Base-by-base conservation (phyloP, 2,329 filamentous ascomycete genomes). In the Aspergillus amoenus region DNA sequence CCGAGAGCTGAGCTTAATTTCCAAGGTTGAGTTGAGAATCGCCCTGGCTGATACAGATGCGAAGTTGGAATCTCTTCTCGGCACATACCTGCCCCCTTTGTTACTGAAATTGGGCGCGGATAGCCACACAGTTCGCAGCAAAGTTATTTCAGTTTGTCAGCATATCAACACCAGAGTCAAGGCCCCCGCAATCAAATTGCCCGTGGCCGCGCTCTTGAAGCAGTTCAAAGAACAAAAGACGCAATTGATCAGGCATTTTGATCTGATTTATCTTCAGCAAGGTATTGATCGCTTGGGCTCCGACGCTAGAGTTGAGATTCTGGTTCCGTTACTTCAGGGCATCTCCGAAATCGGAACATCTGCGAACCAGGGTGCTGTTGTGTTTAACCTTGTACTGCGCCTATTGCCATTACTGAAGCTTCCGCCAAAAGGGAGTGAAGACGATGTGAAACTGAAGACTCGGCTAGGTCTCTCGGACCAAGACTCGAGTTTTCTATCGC, bases 221-320 rank as follows among this genome's bases (percentile, higher is more conserved):
- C 94, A 97, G 72, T 97, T 96, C 81, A 96, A 95, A 73, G 85
- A 90, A 21, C 85, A 85, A 39, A 81, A 86, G 40, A 88, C 87
- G 12, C 79, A 87, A 1, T 81, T 97, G 39, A 85, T 99, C 62
- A 88, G 91, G 61, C 90, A 96, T 70, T 89, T 97, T 65, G 93
- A 97, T 74, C 79, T 97, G 41, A 82, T 89, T 17, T 96, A 96
- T 70, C 89, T 97, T 39, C 90, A 95, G 68, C 91, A 96, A 70
- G 94, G 93, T 40, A 79, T 90, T 44, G 82, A 82, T 51, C 81
- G 87, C 49, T 73, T 90, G 18, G 79, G 81, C 2, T 72, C 81
- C 11, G 72, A 76, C 52, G 88, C 93, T 42, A 84, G 91, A 64
- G 82, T 88, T 37, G 84, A 87, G 11, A 78, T 96, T 4, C 74